Evolutionary conservation across 768 basidiomycete species (phyloP), one percentile per base, ranked within the genome.

Genomic region (Naematelia aurantialba): DNA sequence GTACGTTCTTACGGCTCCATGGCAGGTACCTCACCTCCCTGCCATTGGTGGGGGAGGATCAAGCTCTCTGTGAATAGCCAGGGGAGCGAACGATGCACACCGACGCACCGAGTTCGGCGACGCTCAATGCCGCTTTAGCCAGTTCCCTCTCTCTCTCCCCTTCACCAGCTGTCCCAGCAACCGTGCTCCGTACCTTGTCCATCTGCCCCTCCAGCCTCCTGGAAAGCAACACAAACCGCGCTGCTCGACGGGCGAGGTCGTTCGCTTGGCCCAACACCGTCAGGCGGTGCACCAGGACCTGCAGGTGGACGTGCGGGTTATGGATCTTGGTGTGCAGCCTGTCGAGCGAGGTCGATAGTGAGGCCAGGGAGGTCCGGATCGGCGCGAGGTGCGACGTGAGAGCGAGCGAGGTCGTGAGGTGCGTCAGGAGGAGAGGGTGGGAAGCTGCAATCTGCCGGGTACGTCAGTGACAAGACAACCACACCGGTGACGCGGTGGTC

Each of bases 121-220:
- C 85, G 39, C 85, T 92, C 67, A 97, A 79, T n/a, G 93, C 94
- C 1, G 94, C 93, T 76, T 93, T 93, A 1, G 91, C 88, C 68
- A 97, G 85, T 14, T 84, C 84, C 8, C 94, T 82, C 70, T 96
- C 93, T 74, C 85, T 86, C 65, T 90, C 88, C 26, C 89, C 87
- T 67, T 87, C 87, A 30, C 80, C 73, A 26, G 83, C 84, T 45
- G 77, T 65, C 56, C 55, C 63, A 2, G 42, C 62, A 3, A 63
- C 58, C 26, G 59, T 11, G 10, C 12, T 29, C 45, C 74, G 78
- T 66, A 92, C 82, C 66, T 89, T 89, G 14, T 78, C 79, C 85
- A 98, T 92, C 78, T 97, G 94, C 3, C 80, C 72, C 66, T 96
- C 87, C 46, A 98, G 81, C 31, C 96, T 81, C 24, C 89, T 83